Evolutionary conservation across 768 basidiomycete genomes (phyloP).

Genomic region (Agrocybe pediades): DNA sequence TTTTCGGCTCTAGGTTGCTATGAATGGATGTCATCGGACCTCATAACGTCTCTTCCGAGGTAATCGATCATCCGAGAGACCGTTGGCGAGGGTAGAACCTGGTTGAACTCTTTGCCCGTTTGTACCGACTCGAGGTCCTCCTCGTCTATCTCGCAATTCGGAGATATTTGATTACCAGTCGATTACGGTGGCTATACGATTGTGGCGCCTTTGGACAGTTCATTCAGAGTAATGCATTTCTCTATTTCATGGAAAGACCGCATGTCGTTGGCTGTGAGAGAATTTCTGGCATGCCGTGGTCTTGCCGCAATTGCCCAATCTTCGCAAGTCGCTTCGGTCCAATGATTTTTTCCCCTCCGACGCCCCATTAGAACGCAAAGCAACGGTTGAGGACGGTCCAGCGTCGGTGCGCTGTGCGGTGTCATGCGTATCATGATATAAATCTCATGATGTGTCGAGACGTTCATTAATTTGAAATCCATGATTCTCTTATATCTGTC

Average conservation of each 20-base stretch:
- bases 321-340: neutral
- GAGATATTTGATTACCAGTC: constrained; percentile 1
- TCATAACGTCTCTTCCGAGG: neutral
- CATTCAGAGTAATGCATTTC: neutral
- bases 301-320: neutral
- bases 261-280: constrained; percentile 11
- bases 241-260: constrained; percentile 4
- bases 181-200: constrained; percentile 21
- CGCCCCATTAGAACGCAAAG: neutral
- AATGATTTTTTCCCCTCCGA: neutral
- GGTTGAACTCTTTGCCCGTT: constrained; percentile 4
- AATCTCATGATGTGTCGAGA: neutral
- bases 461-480: neutral
- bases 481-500: neutral
- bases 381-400: neutral
- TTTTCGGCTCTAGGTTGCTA: neutral
- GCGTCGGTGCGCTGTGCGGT: neutral
- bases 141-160: neutral
- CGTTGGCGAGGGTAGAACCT: neutral
- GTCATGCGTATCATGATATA: neutral
- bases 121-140: neutral
- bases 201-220: constrained; percentile 6
- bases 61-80: neutral
- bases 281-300: neutral
- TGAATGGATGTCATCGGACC: neutral